Percentiles rank a stretch among this genome's conserved stretches.
These are phyloP conservation scores for Citrus unshiu DNA, from an alignment of 345 rosid genomes.

Conservation along the genomic window DNA sequence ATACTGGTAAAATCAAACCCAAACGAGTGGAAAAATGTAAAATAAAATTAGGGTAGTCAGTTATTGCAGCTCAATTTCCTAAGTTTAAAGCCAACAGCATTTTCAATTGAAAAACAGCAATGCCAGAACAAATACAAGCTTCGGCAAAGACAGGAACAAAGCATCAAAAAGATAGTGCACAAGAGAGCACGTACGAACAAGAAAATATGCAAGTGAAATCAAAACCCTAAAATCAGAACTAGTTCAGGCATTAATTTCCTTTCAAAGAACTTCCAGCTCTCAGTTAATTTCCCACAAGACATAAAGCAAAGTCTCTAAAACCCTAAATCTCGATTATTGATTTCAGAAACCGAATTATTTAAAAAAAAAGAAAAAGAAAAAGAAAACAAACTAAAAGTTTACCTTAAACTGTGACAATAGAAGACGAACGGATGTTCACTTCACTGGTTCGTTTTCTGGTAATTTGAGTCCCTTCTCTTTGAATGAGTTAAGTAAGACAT, in stretches of 20 bases:
- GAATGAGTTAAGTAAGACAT: no score
- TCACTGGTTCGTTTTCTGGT: no score
- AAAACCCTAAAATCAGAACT: background rate
- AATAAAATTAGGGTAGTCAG: background rate
- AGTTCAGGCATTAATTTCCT: background rate
- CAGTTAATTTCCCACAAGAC: background rate
- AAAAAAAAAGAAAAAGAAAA: background rate
- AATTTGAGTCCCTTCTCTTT: no score
- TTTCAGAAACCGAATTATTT: no score
- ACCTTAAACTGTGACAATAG: background rate
- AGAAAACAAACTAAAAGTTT: background rate
- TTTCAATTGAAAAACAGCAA: background rate
- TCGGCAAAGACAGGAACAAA: background rate
- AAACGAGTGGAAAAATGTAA: no score
- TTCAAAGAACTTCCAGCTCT: background rate
- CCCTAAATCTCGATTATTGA: background rate
- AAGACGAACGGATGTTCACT: no score
- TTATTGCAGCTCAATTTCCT: background rate
- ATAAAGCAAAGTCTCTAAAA: background rate
- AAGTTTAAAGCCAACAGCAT: background rate
- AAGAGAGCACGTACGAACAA: background rate
- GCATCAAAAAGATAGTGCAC: background rate
- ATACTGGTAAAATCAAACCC: background rate
- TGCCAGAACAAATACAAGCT: background rate
- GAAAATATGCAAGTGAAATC: background rate